phyloP scores from a whole-genome alignment of 306 rosid genomes.

The Sechiopsis laciniata region DNA sequence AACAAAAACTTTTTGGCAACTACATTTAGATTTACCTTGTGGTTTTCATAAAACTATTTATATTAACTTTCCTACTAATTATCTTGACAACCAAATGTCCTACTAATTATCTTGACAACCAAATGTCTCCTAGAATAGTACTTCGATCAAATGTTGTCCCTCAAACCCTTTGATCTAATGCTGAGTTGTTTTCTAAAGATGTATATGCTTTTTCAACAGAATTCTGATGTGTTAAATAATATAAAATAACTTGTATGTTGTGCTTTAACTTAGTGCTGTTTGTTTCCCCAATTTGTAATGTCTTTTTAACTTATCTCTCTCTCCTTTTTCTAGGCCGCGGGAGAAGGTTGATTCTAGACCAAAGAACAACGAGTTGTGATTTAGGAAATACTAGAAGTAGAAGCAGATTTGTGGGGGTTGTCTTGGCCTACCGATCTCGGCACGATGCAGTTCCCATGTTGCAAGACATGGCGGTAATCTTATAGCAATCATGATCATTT shows the following conservation, averaged over 20 bases:
- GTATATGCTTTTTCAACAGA: neutral
- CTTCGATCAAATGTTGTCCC: too few species aligned
- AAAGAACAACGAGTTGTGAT: neutral
- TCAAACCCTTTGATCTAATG: neutral
- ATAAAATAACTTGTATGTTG: neutral
- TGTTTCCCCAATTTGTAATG: neutral
- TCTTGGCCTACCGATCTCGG: neutral
- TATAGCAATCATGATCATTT: neutral
- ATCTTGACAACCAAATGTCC: too few species aligned
- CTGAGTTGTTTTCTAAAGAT: neutral
- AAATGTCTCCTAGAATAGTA: too few species aligned
- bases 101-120: too few species aligned
- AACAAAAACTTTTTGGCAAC: too few species aligned
- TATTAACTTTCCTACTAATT: too few species aligned
- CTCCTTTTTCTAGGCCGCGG: slow-evolving; percentile 4
- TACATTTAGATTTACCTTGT: too few species aligned
- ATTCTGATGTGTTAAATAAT: neutral
- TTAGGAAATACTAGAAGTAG: neutral
- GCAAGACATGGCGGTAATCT: neutral
- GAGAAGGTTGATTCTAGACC: neutral
- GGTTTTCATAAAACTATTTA: too few species aligned
- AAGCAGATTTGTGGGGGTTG: neutral
- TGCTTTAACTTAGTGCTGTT: neutral
- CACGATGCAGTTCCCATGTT: neutral
- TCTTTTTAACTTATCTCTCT: neutral